These are phyloP conservation scores for Phytophthora cryptogea DNA, from an alignment of 352 stramenopile genomes.

Conservation along the genomic window DNA sequence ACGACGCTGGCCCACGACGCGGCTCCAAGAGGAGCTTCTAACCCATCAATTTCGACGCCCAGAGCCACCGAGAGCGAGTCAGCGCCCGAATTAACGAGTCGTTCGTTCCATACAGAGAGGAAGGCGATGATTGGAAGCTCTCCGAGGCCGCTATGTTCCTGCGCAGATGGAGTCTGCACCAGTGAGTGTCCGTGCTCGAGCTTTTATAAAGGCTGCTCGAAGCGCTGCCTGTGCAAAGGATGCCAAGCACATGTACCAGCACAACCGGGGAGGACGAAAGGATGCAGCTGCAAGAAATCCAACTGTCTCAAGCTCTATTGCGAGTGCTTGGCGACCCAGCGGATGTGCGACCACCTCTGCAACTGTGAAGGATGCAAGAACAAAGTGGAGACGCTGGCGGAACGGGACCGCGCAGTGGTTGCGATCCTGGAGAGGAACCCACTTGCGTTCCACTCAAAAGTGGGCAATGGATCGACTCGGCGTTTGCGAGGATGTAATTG, in stretches of 20 bases:
- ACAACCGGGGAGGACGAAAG: slow-evolving; percentile 53
- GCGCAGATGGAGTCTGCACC: slow-evolving; percentile 44
- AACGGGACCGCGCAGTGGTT: slow-evolving; percentile 82
- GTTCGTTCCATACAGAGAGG: slow-evolving; percentile 17
- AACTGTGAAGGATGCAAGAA: slow-evolving; percentile 89
- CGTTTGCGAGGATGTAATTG: slow-evolving; percentile 96
- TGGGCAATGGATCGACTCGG: slow-evolving; percentile 73
- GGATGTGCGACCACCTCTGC: slow-evolving; percentile 72
- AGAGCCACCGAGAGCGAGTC: slow-evolving; percentile 16
- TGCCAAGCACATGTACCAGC: slow-evolving; percentile 31
- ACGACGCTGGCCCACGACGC: slow-evolving; percentile 25
- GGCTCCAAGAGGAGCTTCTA: slow-evolving; percentile 56
- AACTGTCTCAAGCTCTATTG: slow-evolving; percentile 97
- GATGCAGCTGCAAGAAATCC: slow-evolving; percentile 97
- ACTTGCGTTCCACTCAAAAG: slow-evolving; percentile 95
- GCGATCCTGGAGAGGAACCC: slow-evolving; percentile 93
- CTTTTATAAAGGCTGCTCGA: slow-evolving; percentile 42
- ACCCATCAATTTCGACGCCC: slow-evolving; percentile 31
- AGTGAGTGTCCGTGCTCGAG: slow-evolving; percentile 49
- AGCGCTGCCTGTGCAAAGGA: slow-evolving; percentile 46
- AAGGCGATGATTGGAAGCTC: slow-evolving; percentile 28
- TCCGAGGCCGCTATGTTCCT: slow-evolving; percentile 36
- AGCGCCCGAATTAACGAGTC: slow-evolving; percentile 3
- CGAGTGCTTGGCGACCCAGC: slow-evolving; percentile 77
- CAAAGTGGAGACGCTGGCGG: slow-evolving; percentile 46